These are phyloP conservation scores for Crassisporium funariophilum DNA, from an alignment of 768 basidiomycete genomes.

Conservation along the genomic window DNA sequence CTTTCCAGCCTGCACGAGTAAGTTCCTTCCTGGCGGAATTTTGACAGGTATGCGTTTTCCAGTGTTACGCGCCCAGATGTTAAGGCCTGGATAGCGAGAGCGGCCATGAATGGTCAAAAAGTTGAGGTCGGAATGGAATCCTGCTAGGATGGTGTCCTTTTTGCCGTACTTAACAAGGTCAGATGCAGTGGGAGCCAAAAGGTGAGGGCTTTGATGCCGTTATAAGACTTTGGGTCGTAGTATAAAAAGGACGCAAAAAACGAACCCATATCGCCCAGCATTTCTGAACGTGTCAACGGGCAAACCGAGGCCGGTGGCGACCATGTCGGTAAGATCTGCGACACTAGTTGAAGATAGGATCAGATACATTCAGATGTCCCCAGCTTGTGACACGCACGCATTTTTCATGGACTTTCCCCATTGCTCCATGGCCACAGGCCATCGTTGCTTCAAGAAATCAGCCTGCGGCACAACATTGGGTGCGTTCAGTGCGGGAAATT, in stretches of 20 bases:
- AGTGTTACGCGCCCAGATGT: constrained; percentile 94
- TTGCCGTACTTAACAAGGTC: constrained; percentile 79
- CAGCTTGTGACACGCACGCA: constrained; percentile 58
- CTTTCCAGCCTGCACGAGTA: constrained; percentile 95
- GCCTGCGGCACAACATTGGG: constrained; percentile 81
- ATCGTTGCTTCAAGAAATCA: constrained; percentile 54
- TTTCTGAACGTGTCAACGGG: constrained; percentile 68
- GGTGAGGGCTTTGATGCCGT: constrained; percentile 59
- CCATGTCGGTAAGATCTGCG: constrained; percentile 85
- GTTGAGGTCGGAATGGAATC: constrained; percentile 94
- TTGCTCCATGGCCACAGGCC: constrained; percentile 75
- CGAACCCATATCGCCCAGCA: constrained; percentile 84
- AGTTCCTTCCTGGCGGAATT: constrained; percentile 78
- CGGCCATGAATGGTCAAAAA: constrained; percentile 92
- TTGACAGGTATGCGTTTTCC: constrained; percentile 88
- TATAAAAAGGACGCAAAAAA: constrained; percentile 2
- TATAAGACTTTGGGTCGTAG: constrained; percentile 2
- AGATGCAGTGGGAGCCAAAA: constrained; percentile 93
- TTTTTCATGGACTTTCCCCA: constrained; percentile 91
- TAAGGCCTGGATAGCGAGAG: constrained; percentile 82
- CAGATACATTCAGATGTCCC: not conserved
- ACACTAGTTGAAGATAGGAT: constrained; percentile 52
- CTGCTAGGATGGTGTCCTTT: constrained; percentile 85
- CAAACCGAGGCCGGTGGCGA: constrained; percentile 80
- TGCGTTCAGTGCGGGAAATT: constrained; percentile 76